Conservation (phyloP, 495 filamentous ascomycete genomes). For the Aspergillus sclerotioniger region DNA sequence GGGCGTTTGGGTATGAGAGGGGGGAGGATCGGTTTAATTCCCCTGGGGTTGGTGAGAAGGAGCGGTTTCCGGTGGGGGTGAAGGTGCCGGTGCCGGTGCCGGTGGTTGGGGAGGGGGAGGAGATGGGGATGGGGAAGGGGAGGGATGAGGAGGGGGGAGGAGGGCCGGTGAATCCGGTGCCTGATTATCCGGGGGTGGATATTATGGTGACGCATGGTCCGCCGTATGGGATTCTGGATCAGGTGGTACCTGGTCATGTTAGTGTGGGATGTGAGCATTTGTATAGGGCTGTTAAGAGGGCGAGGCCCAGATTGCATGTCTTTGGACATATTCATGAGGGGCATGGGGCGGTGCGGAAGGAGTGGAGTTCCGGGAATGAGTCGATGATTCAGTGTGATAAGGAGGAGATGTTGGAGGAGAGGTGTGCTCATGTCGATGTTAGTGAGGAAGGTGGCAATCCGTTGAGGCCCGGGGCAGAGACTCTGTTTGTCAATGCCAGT, state of each 20-base stretch:
- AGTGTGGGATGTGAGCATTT: conserved; percentile 51
- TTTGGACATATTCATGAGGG: conserved; percentile 69
- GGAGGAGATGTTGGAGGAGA: conserved; percentile 40
- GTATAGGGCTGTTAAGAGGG: conserved; percentile 39
- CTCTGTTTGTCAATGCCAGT: conserved; percentile 72
- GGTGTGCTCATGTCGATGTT: conserved; percentile 46
- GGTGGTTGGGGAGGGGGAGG: not conserved
- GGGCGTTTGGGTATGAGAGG: conserved; percentile 61
- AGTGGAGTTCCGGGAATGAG: conserved; percentile 41
- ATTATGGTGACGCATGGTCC: conserved; percentile 76
- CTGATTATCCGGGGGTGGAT: conserved; percentile 51
- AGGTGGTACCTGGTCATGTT: conserved; percentile 21
- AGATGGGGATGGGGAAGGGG: not conserved
- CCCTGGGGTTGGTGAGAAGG: no score
- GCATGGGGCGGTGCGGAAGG: conserved; percentile 63
- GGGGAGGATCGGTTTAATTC: conserved; percentile 56
- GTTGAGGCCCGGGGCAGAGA: conserved; percentile 53
- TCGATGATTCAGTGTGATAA: conserved; percentile 27
- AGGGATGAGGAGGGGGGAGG: not conserved
- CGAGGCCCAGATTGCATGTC: conserved; percentile 52
- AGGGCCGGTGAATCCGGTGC: conserved; percentile 40
- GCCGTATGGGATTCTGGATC: conserved; percentile 59
- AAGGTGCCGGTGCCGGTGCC: no score
- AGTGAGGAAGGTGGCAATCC: conserved; percentile 26
- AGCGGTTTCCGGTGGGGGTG: no score